These are phyloP conservation scores for Boletus tylopilopsis DNA, from an alignment of 768 basidiomycete species.

Conservation along the genomic window DNA sequence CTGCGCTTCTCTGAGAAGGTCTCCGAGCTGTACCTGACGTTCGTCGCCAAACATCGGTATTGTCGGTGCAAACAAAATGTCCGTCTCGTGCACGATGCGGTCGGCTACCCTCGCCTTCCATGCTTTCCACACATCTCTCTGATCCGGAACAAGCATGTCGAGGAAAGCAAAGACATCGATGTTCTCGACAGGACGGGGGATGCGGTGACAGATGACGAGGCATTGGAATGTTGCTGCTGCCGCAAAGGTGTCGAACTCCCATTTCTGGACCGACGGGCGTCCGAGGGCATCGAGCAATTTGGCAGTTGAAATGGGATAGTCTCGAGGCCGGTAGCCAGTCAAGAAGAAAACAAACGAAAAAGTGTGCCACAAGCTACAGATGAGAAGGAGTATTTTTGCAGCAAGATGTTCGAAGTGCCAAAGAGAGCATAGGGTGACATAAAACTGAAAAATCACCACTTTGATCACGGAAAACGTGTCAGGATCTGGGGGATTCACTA, in stretches of 20 bases:
- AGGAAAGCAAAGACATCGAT: not conserved
- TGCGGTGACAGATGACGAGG: not conserved
- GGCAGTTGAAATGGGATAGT: not conserved
- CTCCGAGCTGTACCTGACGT: not conserved
- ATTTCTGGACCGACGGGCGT: not conserved
- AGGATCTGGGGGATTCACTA: too few relatives aligned
- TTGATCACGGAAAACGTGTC: too few relatives aligned
- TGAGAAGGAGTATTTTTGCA: too few relatives aligned
- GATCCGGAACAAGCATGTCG: not conserved
- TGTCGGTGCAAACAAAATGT: not conserved
- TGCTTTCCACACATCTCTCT: not conserved
- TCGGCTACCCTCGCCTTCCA: conserved; percentile 4
- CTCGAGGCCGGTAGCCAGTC: not conserved
- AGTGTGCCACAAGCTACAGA: too few relatives aligned
- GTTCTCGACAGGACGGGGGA: not conserved
- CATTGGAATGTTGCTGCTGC: not conserved
- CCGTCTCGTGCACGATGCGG: not conserved
- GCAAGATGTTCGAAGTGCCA: too few relatives aligned
- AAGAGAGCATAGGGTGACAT: too few relatives aligned
- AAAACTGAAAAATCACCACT: too few relatives aligned
- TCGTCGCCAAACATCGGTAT: not conserved
- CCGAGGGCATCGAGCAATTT: not conserved
- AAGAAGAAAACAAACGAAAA: not conserved
- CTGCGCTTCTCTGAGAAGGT: not conserved
- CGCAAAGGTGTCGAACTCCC: not conserved